Conservation (phyloP, 2,329 filamentous ascomycete species). For the Rhynchosporium graminicola region DNA sequence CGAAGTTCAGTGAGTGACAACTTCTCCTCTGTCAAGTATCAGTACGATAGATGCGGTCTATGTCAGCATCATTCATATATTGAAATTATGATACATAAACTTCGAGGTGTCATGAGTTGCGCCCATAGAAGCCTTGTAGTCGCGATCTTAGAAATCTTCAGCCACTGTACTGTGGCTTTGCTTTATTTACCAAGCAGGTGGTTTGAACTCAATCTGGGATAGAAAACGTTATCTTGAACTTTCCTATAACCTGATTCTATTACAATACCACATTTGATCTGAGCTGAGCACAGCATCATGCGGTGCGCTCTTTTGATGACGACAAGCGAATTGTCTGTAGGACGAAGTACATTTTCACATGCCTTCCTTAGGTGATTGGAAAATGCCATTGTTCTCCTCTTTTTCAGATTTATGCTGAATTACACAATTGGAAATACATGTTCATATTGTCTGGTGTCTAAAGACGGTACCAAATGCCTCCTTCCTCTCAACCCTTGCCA, state of each 20-base stretch:
- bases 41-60: no score
- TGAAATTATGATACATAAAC: neutral
- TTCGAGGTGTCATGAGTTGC: neutral
- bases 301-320: neutral
- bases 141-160: slow-evolving; percentile 10
- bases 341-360: neutral
- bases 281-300: neutral
- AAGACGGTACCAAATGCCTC: neutral
- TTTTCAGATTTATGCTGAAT: slow-evolving; percentile 1
- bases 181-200: neutral
- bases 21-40: no score
- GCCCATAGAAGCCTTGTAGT: neutral
- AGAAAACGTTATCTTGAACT: neutral
- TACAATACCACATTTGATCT: neutral
- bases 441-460: neutral
- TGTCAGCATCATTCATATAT: no score
- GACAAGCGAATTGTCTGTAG: neutral
- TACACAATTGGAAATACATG: slow-evolving; percentile 4
- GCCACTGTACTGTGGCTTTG: slow-evolving; percentile 12
- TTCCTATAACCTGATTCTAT: slow-evolving; percentile 1
- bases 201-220: neutral
- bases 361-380: neutral
- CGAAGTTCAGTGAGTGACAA: no score
- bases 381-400: neutral
- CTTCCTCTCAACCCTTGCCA: neutral